Conservation (phyloP, 164 flowering plant genomes). For the Warburgia ugandensis region DNA sequence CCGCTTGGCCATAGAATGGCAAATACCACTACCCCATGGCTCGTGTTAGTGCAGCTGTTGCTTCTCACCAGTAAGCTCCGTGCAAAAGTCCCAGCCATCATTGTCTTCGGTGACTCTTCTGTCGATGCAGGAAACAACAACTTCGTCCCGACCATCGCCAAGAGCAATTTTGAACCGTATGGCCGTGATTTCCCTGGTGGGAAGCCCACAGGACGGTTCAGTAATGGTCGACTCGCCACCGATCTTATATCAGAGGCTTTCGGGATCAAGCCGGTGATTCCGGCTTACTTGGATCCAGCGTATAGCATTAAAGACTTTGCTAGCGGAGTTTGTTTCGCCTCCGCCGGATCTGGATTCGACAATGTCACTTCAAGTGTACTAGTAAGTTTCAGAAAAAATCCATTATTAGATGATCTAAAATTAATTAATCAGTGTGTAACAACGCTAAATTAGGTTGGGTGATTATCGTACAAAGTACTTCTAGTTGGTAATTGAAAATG, state of each 20-base stretch:
- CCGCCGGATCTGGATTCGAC: slow-evolving; percentile 69
- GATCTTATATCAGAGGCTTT: slow-evolving; percentile 60
- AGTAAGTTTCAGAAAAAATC: too few species aligned
- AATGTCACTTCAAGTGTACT: slow-evolving; percentile 49
- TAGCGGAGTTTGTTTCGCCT: slow-evolving; percentile 64
- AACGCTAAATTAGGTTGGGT: too few species aligned
- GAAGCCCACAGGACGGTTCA: slow-evolving; percentile 53
- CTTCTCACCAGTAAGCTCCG: neutral
- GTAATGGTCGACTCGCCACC: slow-evolving; percentile 46
- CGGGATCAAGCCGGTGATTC: slow-evolving; percentile 42
- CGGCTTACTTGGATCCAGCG: slow-evolving; percentile 56
- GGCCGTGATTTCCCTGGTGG: slow-evolving; percentile 54
- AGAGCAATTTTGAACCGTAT: slow-evolving; percentile 60
- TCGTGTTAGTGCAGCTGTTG: too few species aligned
- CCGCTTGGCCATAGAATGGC: too few species aligned
- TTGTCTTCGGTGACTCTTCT: slow-evolving; percentile 71
- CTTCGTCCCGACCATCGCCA: slow-evolving; percentile 35
- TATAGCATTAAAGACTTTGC: slow-evolving; percentile 41
- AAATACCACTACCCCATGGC: neutral
- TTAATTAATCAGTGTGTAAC: too few species aligned
- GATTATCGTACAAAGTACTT: too few species aligned
- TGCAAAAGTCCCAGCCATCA: slow-evolving; percentile 30
- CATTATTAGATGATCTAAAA: too few species aligned
- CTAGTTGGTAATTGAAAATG: too few species aligned
- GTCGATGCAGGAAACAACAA: slow-evolving; percentile 72